Conservation (phyloP, 1,139 yeast genomes). For the Pichia sp. region DNA sequence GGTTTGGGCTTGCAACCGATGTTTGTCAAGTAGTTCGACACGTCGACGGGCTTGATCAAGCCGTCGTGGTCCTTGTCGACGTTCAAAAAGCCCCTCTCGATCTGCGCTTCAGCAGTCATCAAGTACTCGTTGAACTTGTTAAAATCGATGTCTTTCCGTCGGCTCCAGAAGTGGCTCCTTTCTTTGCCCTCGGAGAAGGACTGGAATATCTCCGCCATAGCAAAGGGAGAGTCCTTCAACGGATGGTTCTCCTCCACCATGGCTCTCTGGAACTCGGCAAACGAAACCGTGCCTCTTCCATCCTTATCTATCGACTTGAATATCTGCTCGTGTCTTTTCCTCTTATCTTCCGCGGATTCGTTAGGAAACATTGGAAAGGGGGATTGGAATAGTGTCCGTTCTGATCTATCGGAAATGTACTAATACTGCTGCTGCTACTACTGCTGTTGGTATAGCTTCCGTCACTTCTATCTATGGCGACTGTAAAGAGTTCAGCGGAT, state of each 20-base stretch:
- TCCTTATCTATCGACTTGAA: conserved; percentile 51
- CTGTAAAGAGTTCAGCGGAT: too few relatives aligned
- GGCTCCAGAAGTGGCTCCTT: conserved; percentile 24
- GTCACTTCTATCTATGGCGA: too few relatives aligned
- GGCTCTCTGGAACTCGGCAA: conserved; percentile 52
- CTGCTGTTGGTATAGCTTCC: too few relatives aligned
- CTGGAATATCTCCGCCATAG: conserved; percentile 39
- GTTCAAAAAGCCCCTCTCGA: conserved; percentile 61
- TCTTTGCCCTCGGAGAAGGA: conserved; percentile 24
- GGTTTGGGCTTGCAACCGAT: conserved; percentile 52
- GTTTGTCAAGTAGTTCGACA: conserved; percentile 55
- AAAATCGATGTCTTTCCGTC: conserved; percentile 27
- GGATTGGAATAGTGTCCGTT: not conserved
- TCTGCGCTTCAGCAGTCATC: conserved; percentile 41
- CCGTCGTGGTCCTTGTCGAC: conserved; percentile 81
- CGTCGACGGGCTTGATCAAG: conserved; percentile 58
- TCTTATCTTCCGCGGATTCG: conserved; percentile 22
- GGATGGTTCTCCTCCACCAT: conserved; percentile 57
- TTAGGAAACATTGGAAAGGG: conserved; percentile 10
- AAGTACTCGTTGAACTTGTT: conserved; percentile 32
- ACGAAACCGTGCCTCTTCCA: conserved; percentile 52
- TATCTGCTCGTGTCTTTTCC: conserved; percentile 27
- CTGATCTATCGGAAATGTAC: not conserved
- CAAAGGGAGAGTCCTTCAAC: conserved; percentile 56
- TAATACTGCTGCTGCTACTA: too few relatives aligned